Base-by-base conservation (phyloP, 805 yeast genomes). In the Yarrowia sp. region DNA sequence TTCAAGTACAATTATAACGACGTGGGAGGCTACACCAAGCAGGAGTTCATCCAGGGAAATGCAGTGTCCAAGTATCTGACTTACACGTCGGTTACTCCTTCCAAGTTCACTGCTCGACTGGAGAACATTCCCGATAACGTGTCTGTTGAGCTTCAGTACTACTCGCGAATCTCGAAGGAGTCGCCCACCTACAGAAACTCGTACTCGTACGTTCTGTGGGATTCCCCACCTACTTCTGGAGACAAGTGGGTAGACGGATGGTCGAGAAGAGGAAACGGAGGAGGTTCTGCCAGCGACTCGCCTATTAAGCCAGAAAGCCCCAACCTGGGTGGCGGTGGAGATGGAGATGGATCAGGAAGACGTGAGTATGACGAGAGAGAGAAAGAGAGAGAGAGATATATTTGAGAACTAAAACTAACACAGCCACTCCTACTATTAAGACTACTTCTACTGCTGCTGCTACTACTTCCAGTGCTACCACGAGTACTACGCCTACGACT, bases 51-150 rank as follows among this genome's bases (percentile, higher is more conserved):
- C 64, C 30, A 13, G 39, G 50, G 47, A 2, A 4, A n/a, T 14
- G 17, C 30, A 10, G 49, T 56, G 19, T 39, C 64, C 42, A 58
- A 58, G 14, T 58, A 58, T 17, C 40, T 58, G 24, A 30, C 39
- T 13, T 58, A 33, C 49, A 30, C 38, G 1, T 15, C 19, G 9
- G 39, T 58, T 1, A 9, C 47, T 1, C 47, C 47, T 13, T 17
- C 19, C 17, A 8, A 17, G 33, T 58, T 17, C n/a, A 43, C 50
- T 33, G 64, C 50, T 17, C 20, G 9, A 14, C 40, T 58, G 8
- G 17, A 42, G 7, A 58, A 58, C 40, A 42, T 58, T 43, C 64
- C 64, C 40, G 64, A 42, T n/a, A 58, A 58, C 15, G 47, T 42
- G 10, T 17, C 39, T 14, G 64, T 58, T 2, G 49, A 58, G 24